Evolutionary conservation across 805 yeast species (phyloP).

Genomic region (Ogataea haglerorum): DNA sequence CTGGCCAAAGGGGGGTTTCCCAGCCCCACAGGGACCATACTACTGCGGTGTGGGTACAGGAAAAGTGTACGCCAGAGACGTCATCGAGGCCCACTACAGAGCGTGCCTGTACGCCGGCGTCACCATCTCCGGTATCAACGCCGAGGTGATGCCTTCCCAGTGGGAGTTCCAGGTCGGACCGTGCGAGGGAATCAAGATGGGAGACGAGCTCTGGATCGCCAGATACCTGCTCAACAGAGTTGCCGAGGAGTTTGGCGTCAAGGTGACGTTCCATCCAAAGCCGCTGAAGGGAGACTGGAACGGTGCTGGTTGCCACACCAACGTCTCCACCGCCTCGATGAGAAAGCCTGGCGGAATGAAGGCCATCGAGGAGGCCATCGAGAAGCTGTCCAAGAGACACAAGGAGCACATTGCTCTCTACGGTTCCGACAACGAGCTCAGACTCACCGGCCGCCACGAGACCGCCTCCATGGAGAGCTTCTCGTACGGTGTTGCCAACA

Average conservation of each 20-base stretch:
- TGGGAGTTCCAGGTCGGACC: slow-evolving; percentile 99
- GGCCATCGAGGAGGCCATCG: slow-evolving; percentile 86
- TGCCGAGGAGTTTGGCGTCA: slow-evolving; percentile 98
- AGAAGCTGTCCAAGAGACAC: slow-evolving; percentile 93
- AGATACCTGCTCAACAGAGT: slow-evolving; percentile 90
- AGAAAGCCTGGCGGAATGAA: slow-evolving; percentile 96
- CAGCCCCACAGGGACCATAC: slow-evolving; percentile 99
- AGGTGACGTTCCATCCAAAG: slow-evolving; percentile 98
- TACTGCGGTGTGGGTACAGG: slow-evolving; percentile 99
- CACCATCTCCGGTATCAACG: slow-evolving; percentile 92
- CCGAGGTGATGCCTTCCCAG: slow-evolving; percentile 99
- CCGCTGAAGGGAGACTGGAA: slow-evolving; percentile 99
- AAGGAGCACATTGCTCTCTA: slow-evolving; percentile 91
- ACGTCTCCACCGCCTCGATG: slow-evolving; percentile 90
- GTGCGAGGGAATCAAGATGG: slow-evolving; percentile 92
- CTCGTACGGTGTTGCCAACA: slow-evolving; percentile 98
- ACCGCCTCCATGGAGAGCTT: slow-evolving; percentile 90
- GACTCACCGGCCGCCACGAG: slow-evolving; percentile 98
- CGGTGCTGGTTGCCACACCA: slow-evolving; percentile 99
- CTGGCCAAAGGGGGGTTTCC: slow-evolving; percentile 99
- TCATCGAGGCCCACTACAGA: slow-evolving; percentile 98
- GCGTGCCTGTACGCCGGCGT: slow-evolving; percentile 95
- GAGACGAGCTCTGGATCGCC: slow-evolving; percentile 95
- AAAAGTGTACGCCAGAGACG: slow-evolving; percentile 96
- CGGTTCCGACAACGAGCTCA: slow-evolving; percentile 91